Percentiles rank a stretch among this genome's conserved stretches.
Evolutionary conservation across 768 basidiomycete species (phyloP).

Genomic region (Leccinum uliginosum): DNA sequence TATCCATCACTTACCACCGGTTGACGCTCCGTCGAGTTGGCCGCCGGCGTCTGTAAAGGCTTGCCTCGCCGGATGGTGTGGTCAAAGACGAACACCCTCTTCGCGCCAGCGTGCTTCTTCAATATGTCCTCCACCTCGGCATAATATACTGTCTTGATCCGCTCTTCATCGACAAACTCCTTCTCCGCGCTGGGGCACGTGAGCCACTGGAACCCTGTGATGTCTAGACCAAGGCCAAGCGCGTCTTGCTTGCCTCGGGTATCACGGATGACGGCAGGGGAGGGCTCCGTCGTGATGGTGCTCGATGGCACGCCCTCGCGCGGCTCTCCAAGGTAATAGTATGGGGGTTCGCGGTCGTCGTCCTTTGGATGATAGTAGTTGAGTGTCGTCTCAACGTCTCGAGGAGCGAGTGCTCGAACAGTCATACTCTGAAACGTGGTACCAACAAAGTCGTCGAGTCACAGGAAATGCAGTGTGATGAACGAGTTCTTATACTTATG

Average conservation of each 20-base stretch:
- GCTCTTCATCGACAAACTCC: constrained; percentile 34
- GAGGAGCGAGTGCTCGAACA: constrained; percentile 21
- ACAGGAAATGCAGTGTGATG: too few relatives aligned
- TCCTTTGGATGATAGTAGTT: constrained; percentile 31
- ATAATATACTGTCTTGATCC: constrained; percentile 35
- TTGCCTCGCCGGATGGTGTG: constrained; percentile 33
- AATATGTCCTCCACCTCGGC: constrained; percentile 36
- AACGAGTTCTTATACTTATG: too few relatives aligned
- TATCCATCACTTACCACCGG: constrained; percentile 24
- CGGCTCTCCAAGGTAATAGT: constrained; percentile 25
- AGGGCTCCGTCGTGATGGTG: constrained; percentile 21
- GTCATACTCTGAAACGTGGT: constrained; percentile 13
- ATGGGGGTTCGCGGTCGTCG: constrained; percentile 23
- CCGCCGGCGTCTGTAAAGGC: not conserved
- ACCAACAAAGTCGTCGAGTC: not conserved
- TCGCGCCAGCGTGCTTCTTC: constrained; percentile 34
- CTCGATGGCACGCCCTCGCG: constrained; percentile 20
- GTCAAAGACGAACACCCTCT: constrained; percentile 38
- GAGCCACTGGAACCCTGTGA: constrained; percentile 37
- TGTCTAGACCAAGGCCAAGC: constrained; percentile 29
- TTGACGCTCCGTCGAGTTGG: constrained; percentile 10
- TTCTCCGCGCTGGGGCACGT: constrained; percentile 31
- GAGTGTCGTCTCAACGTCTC: constrained; percentile 32
- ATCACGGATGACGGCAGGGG: constrained; percentile 22
- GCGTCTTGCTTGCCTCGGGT: constrained; percentile 25